These are phyloP conservation scores for Akanthomyces muscarius DNA, from an alignment of 2,329 filamentous ascomycete species.

Conservation along the genomic window DNA sequence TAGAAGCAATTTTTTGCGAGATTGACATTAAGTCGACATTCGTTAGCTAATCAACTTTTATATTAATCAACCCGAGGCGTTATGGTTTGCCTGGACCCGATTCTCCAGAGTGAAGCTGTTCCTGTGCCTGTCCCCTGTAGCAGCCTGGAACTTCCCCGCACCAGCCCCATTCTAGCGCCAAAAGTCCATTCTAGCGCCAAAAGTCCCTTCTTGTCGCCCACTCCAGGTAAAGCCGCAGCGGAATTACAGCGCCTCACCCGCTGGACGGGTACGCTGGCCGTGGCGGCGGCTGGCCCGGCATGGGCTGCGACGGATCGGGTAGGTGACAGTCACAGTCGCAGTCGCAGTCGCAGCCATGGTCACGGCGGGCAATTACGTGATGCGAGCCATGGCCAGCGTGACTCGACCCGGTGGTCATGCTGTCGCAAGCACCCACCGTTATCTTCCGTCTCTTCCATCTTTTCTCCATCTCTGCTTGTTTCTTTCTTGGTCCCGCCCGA, in stretches of 20 bases:
- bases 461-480: not conserved
- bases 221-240: not conserved
- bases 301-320: not conserved
- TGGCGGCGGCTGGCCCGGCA: not conserved
- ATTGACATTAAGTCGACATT: too few species aligned
- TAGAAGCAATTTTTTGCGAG: too few species aligned
- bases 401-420: not conserved
- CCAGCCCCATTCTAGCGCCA: not conserved
- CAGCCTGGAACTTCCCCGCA: conserved; percentile 2
- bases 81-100: too few species aligned
- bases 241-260: conserved; percentile 2
- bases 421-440: not conserved
- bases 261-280: conserved; percentile 12
- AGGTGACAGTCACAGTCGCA: not conserved
- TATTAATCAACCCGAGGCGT: too few species aligned
- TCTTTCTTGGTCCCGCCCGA: too few species aligned
- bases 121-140: not conserved
- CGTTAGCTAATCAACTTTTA: too few species aligned
- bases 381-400: not conserved
- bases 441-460: not conserved
- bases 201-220: not conserved
- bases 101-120: too few species aligned
- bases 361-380: conserved; percentile 12
- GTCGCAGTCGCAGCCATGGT: not conserved
- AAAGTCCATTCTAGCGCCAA: not conserved